Conservation (phyloP, 2,329 filamentous ascomycete genomes). For the Davidsoniella neocaledoniae region DNA sequence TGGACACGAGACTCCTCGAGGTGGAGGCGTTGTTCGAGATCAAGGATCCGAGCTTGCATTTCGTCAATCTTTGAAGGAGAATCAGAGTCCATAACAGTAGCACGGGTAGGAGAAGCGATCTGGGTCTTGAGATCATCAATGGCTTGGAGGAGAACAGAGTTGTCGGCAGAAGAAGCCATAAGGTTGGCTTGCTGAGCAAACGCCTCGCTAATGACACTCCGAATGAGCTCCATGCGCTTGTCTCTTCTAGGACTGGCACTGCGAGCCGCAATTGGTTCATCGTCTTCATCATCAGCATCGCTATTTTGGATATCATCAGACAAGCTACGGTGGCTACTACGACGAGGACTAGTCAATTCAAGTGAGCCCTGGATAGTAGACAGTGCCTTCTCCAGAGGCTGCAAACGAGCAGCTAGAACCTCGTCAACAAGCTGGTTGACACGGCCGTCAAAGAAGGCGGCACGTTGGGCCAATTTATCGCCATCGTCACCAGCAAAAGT, state of each 20-base stretch:
- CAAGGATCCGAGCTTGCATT: constrained; percentile 40
- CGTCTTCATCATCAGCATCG: constrained; percentile 89
- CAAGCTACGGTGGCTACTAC: constrained; percentile 44
- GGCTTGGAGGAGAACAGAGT: constrained; percentile 42
- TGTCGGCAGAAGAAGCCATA: constrained; percentile 18
- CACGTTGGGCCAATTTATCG: constrained; percentile 62
- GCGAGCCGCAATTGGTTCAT: constrained; percentile 47
- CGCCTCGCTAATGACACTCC: constrained; percentile 55
- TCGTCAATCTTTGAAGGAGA: constrained; percentile 35
- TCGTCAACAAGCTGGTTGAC: constrained; percentile 74
- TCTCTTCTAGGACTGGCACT: constrained; percentile 66
- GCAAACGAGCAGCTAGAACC: constrained; percentile 58
- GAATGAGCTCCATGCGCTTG: constrained; percentile 69
- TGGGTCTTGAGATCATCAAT: constrained; percentile 40
- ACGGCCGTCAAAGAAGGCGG: constrained; percentile 77
- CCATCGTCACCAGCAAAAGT: constrained; percentile 70
- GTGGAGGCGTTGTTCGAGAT: constrained; percentile 40
- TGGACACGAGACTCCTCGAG: constrained; percentile 31
- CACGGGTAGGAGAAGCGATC: constrained; percentile 28
- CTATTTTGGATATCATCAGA: constrained; percentile 62
- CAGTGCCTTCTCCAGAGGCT: constrained; percentile 67
- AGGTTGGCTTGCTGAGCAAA: constrained; percentile 39
- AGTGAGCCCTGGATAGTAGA: constrained; percentile 55
- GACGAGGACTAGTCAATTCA: constrained; percentile 36
- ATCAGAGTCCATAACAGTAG: constrained; percentile 31